Base-by-base conservation (phyloP, 306 rosid genomes). In the Vicia villosa region DNA sequence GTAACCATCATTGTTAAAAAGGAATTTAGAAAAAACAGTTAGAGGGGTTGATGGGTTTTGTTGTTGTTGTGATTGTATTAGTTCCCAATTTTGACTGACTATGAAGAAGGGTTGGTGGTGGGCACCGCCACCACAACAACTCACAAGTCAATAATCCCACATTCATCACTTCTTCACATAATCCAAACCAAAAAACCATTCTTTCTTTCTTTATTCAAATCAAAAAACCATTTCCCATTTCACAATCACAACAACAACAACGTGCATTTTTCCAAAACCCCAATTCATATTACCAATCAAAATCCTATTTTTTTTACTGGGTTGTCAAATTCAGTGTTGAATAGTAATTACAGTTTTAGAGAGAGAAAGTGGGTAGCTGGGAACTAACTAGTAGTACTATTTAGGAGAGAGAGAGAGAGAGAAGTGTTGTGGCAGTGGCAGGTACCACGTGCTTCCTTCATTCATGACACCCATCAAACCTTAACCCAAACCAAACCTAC, bases 401-500 rank as follows among this genome's bases (percentile, higher is more conserved):
- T 56, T 56, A 56, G 59, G n/a, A 21, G 59, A 52, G 32, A 52
- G 59, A 52, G 38, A n/a, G n/a, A n/a, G n/a, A n/a, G n/a, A n/a
- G n/a, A 56, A 17, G 38, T 13, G 62, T 56, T 56, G 63, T 56
- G 63, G 63, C 17, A 26, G 20, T 2, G 38, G 14, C 63, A 56
- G 16, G 20, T 26, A 56, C 63, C 63, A 56, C 63, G 63, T 56
- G 63, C 63, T 56, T 13, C 19, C 4, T 56, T 13, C 37, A 20
- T 51, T 56, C 8, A 56, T 13, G 63, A 56, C 63, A 21, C 32
- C 0, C 59, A 52, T 52, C 59, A 52, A 52, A 52, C 34, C 32
- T 52, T 52, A 52, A 52, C 17, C 63, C 63, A 26, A 56, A 56
- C 63, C 63, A 56, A 56, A 56, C 63, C 63, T 56, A 56, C 63